Evolutionary conservation across 2,329 filamentous ascomycete species (phyloP), one percentile per base, ranked within the genome.

Genomic region (Colletotrichum tanaceti): DNA sequence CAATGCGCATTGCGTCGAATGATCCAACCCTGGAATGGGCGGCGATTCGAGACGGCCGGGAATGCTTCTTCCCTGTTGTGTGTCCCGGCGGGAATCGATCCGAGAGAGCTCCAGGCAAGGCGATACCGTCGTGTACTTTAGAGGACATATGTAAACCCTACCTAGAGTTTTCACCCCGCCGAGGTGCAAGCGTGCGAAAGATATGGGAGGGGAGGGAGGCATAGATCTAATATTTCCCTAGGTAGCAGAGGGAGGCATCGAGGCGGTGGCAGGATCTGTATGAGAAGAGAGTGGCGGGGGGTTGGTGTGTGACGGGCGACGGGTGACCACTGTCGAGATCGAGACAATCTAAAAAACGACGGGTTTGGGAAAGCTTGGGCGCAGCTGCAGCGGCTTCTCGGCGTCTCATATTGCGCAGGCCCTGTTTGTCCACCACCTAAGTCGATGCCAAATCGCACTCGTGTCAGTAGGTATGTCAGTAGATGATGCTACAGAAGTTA

Each of bases 41-140:
- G 63, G 44, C 50, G 35, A 66, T 69, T 61, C 63, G 66, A 69
- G 66, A 69, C 66, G 62, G 55, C 20, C 43, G 53, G 62, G 50
- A 69, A 61, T 66, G 66, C 55, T 66, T 61, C 62, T 69, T 66
- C 66, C 66, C 62, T 69, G 66, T 57, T 38, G 35, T 38, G 20
- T 46, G 55, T 49, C 55, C 55, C 60, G 38, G 38, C 62, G 62
- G 66, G 62, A 44, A 57, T 60, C 49, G 39, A 57, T 59, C 62
- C 50, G 66, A 69, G 38, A 65, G 44, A 66, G 57, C 43, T 61
- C 38, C 44, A 57, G 13, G 16, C 28, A 47, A 35, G 35, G 35
- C n/a, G 35, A 41, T 16, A 58, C n/a, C n/a, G 35, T 20, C 14
- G 20, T 41, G 46, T 52, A 54, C 53, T 62, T 50, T 55, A 52